Conservation (phyloP, 83 land plant species). For the Picea abies region DNA sequence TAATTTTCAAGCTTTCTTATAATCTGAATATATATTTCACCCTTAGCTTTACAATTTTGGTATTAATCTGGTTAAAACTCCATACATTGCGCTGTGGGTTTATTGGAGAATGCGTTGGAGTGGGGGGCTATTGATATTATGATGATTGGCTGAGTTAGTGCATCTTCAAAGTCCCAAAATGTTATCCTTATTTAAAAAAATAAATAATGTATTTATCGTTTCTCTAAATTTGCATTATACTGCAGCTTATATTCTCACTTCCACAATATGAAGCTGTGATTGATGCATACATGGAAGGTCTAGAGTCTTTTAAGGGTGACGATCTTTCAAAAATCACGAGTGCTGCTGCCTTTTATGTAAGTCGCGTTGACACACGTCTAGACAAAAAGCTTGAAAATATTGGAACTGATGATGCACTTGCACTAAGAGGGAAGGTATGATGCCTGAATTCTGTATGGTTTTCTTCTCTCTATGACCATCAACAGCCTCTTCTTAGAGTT, state of each 20-base stretch:
- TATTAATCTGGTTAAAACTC: background rate
- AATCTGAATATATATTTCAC: background rate
- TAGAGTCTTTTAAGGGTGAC: slow-evolving; percentile 63
- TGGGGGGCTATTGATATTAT: background rate
- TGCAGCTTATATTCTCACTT: slow-evolving; percentile 86
- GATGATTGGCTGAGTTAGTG: background rate
- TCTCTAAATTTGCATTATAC: background rate
- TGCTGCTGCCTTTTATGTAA: slow-evolving; percentile 78
- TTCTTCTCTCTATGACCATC: background rate
- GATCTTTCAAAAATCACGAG: slow-evolving; percentile 91
- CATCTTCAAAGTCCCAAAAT: background rate
- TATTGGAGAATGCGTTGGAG: background rate
- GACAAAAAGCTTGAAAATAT: slow-evolving; percentile 93
- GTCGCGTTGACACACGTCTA: slow-evolving; percentile 45
- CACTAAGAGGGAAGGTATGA: slow-evolving; percentile 91
- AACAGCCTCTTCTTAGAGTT: background rate
- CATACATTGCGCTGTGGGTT: background rate
- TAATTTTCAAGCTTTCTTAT: background rate
- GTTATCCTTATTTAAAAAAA: too few species aligned
- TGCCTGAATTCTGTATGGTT: background rate
- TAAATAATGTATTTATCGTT: background rate
- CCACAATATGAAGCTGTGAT: too few species aligned
- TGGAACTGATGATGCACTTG: slow-evolving; percentile 92
- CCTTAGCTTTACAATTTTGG: background rate
- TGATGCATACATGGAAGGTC: too few species aligned